phyloP scores from a whole-genome alignment of 2,329 filamentous ascomycete species.

The Cadophora sp. region DNA sequence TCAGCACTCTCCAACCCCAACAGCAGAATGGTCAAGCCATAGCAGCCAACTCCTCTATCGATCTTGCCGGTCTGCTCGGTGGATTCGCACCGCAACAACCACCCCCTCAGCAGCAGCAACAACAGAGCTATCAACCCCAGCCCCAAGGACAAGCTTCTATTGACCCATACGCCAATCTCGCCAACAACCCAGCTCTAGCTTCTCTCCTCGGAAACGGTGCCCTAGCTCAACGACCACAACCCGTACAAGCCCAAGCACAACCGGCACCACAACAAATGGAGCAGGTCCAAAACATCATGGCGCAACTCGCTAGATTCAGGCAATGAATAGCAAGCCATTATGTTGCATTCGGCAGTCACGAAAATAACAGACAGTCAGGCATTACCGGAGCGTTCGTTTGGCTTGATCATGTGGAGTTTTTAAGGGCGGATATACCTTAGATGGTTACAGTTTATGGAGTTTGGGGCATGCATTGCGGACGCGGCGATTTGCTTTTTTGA shows the following conservation, averaged over 20 bases:
- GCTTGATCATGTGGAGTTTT: not conserved
- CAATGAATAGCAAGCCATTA: conserved; percentile 50
- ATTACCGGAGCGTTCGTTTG: not conserved
- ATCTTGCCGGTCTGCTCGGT: conserved; percentile 44
- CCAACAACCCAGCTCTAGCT: conserved; percentile 38
- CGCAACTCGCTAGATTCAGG: conserved; percentile 70
- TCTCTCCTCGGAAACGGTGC: conserved; percentile 39
- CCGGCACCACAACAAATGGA: conserved; percentile 51
- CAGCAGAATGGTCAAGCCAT: conserved; percentile 38
- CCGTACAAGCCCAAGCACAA: conserved; percentile 25
- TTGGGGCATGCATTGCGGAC: not conserved
- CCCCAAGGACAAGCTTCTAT: conserved; percentile 36
- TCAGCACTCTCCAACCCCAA: conserved; percentile 60
- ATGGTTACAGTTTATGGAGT: not conserved
- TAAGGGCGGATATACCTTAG: not conserved
- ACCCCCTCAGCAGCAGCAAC: conserved; percentile 47
- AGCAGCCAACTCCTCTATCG: conserved; percentile 46
- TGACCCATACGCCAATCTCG: conserved; percentile 37
- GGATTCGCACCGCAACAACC: conserved; percentile 42
- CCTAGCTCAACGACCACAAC: conserved; percentile 13
- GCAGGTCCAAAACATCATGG: conserved; percentile 76
- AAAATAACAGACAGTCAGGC: not conserved
- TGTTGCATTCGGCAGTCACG: not conserved
- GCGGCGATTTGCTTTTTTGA: not conserved
- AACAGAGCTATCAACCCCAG: conserved; percentile 43